Evolutionary conservation across 768 basidiomycete genomes (phyloP).

Genomic region (Naganishia vaughanmartiniae): DNA sequence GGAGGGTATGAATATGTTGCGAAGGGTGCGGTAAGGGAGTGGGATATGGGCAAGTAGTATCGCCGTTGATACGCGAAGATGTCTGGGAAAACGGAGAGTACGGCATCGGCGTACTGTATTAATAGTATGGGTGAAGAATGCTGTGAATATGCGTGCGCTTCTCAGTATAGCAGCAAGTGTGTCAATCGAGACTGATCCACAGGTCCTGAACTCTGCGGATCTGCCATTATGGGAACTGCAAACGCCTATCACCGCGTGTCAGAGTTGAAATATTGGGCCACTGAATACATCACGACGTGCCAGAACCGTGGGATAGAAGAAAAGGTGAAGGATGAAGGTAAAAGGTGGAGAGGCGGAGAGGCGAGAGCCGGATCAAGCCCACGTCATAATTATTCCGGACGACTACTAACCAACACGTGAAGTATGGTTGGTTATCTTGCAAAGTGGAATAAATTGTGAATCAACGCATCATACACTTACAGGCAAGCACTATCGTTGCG

Average conservation of each 20-base stretch:
- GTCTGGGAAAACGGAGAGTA: neutral
- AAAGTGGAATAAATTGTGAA: neutral
- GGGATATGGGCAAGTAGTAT: slow-evolving; percentile 30
- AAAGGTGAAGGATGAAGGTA: neutral
- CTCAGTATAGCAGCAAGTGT: too few relatives aligned
- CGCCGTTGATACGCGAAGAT: neutral
- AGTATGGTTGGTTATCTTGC: too few relatives aligned
- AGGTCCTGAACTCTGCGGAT: too few relatives aligned
- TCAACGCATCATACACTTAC: neutral
- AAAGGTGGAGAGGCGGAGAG: neutral
- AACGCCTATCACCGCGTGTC: too few relatives aligned
- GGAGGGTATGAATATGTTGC: slow-evolving; percentile 30
- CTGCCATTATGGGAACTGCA: too few relatives aligned
- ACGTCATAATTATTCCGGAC: neutral
- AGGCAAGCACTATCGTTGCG: neutral
- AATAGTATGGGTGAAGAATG: neutral
- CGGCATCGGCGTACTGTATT: neutral
- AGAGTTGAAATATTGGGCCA: too few relatives aligned
- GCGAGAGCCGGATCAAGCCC: neutral
- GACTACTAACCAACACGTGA: neutral
- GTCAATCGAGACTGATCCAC: too few relatives aligned
- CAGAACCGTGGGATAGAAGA: neutral
- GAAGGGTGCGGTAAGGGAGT: slow-evolving; percentile 28
- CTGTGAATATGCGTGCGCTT: too few relatives aligned
- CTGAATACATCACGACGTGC: too few relatives aligned